phyloP scores from a whole-genome alignment of 441 rosid species.

The Adansonia grandidieri region DNA sequence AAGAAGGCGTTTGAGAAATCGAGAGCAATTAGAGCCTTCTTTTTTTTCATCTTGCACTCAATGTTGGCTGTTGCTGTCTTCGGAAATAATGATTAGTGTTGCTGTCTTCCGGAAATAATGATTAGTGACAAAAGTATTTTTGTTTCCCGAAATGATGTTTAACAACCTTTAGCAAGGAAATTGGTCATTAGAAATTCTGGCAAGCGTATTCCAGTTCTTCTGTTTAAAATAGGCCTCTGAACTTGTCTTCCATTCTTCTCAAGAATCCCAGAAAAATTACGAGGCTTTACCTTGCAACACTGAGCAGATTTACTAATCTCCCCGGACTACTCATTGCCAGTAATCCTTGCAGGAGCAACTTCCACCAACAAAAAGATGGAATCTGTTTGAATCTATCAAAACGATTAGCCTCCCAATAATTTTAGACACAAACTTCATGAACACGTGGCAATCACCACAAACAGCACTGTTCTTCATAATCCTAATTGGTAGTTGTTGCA shows the following conservation, averaged over 20 bases:
- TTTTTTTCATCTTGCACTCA: neutral
- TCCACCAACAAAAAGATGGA: conserved; percentile 65
- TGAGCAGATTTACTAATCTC: neutral
- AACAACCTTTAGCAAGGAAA: neutral
- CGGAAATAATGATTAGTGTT: neutral
- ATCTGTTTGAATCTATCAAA: conserved; percentile 65
- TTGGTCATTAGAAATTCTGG: neutral
- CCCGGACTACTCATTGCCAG: conserved; percentile 44
- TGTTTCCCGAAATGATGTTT: neutral
- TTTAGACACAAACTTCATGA: conserved; percentile 60
- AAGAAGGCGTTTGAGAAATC: neutral
- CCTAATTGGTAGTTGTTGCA: conserved; percentile 47
- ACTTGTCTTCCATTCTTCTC: neutral
- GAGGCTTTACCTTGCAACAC: neutral
- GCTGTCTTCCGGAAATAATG: no score
- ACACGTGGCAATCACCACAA: conserved; percentile 63
- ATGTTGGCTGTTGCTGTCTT: neutral
- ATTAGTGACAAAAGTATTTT: neutral
- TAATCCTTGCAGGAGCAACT: conserved; percentile 65
- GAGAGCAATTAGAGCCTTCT: neutral
- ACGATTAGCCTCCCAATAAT: conserved; percentile 41
- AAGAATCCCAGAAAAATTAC: neutral
- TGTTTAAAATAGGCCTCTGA: neutral
- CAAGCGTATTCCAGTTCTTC: neutral
- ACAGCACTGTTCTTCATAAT: conserved; percentile 69